Evolutionary conservation across 495 filamentous ascomycete species (phyloP), one percentile per base, ranked within the genome.

Genomic region (Emericellopsis terricola): DNA sequence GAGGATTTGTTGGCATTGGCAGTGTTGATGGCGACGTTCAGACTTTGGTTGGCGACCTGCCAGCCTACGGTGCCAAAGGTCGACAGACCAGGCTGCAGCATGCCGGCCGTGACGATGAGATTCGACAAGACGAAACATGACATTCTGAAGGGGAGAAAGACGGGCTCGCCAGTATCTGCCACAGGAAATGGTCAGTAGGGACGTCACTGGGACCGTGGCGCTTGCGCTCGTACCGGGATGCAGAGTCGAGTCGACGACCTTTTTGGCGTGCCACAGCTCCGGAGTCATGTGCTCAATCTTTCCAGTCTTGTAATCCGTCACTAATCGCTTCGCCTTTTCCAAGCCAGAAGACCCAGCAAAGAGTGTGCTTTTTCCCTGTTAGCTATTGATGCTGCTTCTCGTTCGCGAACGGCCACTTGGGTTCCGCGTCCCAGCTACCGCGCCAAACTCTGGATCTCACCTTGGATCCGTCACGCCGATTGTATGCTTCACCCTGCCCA

Each of bases 1-100:
- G 83, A 81, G 13, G 83, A 91, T 49, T 97, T 97, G 68, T 97
- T 97, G 26, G 89, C 79, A 55, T 97, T 97, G 50, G 85, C 75
- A 53, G 70, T 80, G 68, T 97, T 97, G 65, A 97, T 89, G 28
- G 81, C 85, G 13, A 97, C 89, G 48, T 97, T 96, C 40, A 97
- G 80, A 9, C 84, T 93, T 53, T 97, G 89, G 56, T 97, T 97
- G 29, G 81, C 72, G 36, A 94, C 74, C 62, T 97, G 89, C 89
- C 89, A 97, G 41, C 76, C 74, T 21, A 97, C 66, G 5, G 83
- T 94, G 19, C 87, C 89, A 15, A 73, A 70, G 27, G 81, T 94
- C 41, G 66, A 54, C 17, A 89, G 65, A 5, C 79, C 77, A 0
- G 89, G 89, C 15, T 85, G 89, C 34, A 97, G 73, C 91, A 96